Conservation (phyloP, 176 grass and related monocot genomes). For the Triticum aestivum region DNA sequence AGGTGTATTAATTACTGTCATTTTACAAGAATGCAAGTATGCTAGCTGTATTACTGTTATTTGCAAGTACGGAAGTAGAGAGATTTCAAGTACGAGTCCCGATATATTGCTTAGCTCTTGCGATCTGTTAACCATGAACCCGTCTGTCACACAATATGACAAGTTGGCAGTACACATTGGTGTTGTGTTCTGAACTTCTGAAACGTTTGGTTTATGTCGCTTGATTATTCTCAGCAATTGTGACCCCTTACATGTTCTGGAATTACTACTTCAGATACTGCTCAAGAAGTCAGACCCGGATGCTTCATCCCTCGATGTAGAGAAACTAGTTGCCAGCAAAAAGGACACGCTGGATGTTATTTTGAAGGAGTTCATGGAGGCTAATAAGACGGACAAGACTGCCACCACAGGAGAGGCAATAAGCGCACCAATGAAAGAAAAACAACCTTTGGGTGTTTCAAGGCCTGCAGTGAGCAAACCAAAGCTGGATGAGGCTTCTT, state of each 20-base stretch:
- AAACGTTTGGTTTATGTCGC: neutral
- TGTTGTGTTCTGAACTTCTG: neutral
- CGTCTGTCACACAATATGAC: neutral
- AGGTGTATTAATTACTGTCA: neutral
- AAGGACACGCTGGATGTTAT: conserved; percentile 75
- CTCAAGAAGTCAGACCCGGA: conserved; percentile 73
- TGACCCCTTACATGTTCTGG: neutral
- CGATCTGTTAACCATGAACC: neutral
- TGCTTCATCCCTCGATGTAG: conserved; percentile 73
- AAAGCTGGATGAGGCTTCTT: conserved; percentile 34
- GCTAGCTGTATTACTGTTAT: too few relatives aligned
- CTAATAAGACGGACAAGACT: conserved; percentile 37
- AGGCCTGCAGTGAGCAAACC: conserved; percentile 32
- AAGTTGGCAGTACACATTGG: neutral
- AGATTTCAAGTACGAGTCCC: neutral
- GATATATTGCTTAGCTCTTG: neutral
- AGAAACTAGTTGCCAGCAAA: conserved; percentile 60
- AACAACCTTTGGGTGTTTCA: conserved; percentile 25
- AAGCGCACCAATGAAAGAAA: neutral
- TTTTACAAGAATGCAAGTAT: too few relatives aligned
- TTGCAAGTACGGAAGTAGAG: neutral
- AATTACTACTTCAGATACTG: conserved; percentile 60
- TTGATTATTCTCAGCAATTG: conserved; percentile 14
- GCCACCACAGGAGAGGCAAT: conserved; percentile 21
- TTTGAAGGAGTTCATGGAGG: conserved; percentile 47